These are phyloP conservation scores for Colletotrichum scovillei DNA, from an alignment of 2,329 filamentous ascomycete species.

Conservation along the genomic window DNA sequence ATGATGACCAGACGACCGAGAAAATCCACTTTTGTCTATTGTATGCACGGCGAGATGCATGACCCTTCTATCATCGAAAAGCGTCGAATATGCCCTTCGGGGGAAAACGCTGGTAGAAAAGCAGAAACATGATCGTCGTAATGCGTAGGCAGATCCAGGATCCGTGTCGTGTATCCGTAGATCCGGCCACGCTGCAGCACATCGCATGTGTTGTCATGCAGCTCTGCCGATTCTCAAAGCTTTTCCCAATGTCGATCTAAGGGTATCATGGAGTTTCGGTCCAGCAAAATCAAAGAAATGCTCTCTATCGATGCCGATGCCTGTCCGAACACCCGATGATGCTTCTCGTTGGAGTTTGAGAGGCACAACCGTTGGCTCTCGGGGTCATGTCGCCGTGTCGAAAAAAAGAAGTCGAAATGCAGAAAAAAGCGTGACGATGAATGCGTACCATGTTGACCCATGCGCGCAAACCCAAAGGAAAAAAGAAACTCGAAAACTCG, in stretches of 20 bases:
- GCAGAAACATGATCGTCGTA: constrained; percentile 49
- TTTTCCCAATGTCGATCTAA: constrained; percentile 42
- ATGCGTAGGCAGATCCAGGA: constrained; percentile 37
- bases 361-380: constrained; percentile 42
- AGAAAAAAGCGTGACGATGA: constrained; percentile 43
- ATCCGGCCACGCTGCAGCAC: constrained; percentile 34
- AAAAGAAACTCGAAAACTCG: constrained; percentile 43
- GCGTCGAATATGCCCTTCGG: constrained; percentile 48
- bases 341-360: constrained; percentile 44
- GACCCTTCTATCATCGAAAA: constrained; percentile 51
- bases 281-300: constrained; percentile 40
- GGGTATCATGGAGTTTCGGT: constrained; percentile 43
- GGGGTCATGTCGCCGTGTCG: constrained; percentile 50
- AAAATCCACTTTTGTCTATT: constrained; percentile 76
- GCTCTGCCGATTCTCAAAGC: constrained; percentile 41
- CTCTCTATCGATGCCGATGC: constrained; percentile 42
- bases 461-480: constrained; percentile 34
- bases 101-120: constrained; percentile 45
- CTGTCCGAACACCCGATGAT: constrained; percentile 48
- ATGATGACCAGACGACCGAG: constrained; percentile 66
- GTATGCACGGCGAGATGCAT: constrained; percentile 49
- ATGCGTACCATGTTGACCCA: constrained; percentile 35
- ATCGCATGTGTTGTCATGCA: constrained; percentile 36
- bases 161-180: constrained; percentile 32
- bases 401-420: constrained; percentile 38